Evolutionary conservation across 768 basidiomycete species (phyloP).

Genomic region (Paxillus involutus): DNA sequence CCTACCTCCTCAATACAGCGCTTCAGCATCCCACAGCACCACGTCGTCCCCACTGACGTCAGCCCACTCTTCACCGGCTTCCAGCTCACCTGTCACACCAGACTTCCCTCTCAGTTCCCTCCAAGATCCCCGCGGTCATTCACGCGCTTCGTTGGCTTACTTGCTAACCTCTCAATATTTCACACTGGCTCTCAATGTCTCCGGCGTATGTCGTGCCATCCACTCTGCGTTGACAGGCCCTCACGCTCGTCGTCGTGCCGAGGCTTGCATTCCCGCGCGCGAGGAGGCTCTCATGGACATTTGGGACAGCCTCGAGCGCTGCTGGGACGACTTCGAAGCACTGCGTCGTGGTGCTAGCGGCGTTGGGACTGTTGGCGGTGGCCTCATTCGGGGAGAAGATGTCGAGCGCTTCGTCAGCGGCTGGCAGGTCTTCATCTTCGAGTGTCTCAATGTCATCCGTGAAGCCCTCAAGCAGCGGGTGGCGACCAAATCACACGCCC

Average conservation of each 20-base stretch:
- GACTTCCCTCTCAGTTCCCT: slow-evolving; percentile 23
- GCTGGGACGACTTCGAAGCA: slow-evolving; percentile 81
- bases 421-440: slow-evolving; percentile 93
- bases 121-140: slow-evolving; percentile 23
- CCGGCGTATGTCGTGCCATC: slow-evolving; percentile 74
- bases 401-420: slow-evolving; percentile 71
- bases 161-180: slow-evolving; percentile 59
- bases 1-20: slow-evolving; percentile 43
- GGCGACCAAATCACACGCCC: slow-evolving; percentile 28
- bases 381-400: slow-evolving; percentile 46
- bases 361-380: slow-evolving; percentile 37
- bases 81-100: slow-evolving; percentile 22
- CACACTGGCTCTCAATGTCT: slow-evolving; percentile 71
- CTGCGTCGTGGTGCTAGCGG: slow-evolving; percentile 49
- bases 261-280: slow-evolving; percentile 54
- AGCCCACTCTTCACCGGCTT: slow-evolving; percentile 33
- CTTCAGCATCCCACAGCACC: slow-evolving; percentile 25
- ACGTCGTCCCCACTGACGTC: slow-evolving; percentile 32
- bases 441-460: slow-evolving; percentile 86
- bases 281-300: slow-evolving; percentile 67
- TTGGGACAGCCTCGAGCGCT: slow-evolving; percentile 82
- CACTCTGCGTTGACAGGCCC: slow-evolving; percentile 79
- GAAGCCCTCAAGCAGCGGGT: slow-evolving; percentile 73
- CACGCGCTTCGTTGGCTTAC: slow-evolving; percentile 42
- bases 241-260: slow-evolving; percentile 60